phyloP scores from a whole-genome alignment of 1,284 basidiomycete species.

The Melampsora larici-populina region DNA sequence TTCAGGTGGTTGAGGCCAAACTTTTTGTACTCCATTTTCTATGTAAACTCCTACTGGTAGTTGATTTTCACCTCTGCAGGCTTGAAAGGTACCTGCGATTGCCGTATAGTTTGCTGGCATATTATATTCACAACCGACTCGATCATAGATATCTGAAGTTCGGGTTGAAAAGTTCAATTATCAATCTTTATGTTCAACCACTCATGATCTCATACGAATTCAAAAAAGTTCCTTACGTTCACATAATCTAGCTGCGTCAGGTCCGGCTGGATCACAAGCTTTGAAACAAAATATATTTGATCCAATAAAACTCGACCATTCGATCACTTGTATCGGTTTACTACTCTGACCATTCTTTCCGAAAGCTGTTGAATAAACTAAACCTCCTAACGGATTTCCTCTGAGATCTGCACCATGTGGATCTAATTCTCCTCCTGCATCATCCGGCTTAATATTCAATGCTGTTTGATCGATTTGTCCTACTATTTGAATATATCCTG shows the following conservation, averaged over 20 bases:
- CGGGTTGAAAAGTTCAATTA: constrained; percentile 47
- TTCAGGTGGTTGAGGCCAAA: constrained; percentile 64
- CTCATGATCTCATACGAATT: not conserved
- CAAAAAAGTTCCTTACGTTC: constrained; percentile 59
- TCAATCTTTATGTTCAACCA: not conserved
- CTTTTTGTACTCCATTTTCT: constrained; percentile 24
- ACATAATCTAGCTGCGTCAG: constrained; percentile 59
- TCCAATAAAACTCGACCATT: constrained; percentile 60
- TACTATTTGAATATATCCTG: constrained; percentile 65
- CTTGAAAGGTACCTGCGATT: constrained; percentile 45
- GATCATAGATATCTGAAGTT: constrained; percentile 56
- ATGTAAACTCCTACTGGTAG: constrained; percentile 43
- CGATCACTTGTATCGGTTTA: constrained; percentile 46
- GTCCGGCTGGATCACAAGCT: constrained; percentile 62
- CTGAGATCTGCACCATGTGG: constrained; percentile 45
- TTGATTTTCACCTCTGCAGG: constrained; percentile 46
- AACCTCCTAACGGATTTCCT: constrained; percentile 46
- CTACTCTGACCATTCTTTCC: constrained; percentile 48
- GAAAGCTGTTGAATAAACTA: constrained; percentile 48
- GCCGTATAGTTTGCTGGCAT: not conserved
- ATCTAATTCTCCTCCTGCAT: constrained; percentile 61
- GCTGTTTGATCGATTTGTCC: constrained; percentile 64
- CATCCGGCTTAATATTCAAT: constrained; percentile 60
- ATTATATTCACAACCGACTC: constrained; percentile 68
- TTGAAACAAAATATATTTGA: constrained; percentile 61